Base-by-base conservation (phyloP, 1,284 basidiomycete species). In the Apiotrichum gracile region DNA sequence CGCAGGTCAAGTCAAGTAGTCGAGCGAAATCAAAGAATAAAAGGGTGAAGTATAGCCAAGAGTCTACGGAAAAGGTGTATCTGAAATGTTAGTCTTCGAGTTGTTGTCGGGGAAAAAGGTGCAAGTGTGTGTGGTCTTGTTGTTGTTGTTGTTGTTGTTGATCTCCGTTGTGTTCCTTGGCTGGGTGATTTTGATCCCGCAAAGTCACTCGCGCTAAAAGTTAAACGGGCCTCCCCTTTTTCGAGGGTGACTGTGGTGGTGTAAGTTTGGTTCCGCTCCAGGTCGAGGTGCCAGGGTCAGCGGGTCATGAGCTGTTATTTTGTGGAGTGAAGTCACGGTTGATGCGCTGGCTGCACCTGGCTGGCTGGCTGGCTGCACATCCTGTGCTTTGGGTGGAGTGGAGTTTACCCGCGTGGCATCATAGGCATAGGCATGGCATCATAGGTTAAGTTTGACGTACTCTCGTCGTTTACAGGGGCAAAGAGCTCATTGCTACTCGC, bases 181-280 rank as follows among this genome's bases (percentile, higher is more conserved):
- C 34, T 35, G 34, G 14, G 34, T 35, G 14, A 4, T 9, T 41
- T 42, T 53, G 46, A 14, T 48, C 26, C 41, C 38, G 35, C 47
- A 54, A 60, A 60, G 51, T 54, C 58, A 60, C 25, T 33, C 58
- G 47, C 58, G 58, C 39, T n/a, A 21, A 12, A 38, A 38, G 21
- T 19, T 38, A 38, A 38, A 38, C 9, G 4, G 17, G n/a, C n/a
- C n/a, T 19, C 37, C 34, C n/a, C 34, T 35, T 38, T 21, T 38
- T 21, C 10, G 14, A 14, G 17, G 6, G 35, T n/a, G n/a, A n/a
- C n/a, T 7, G 26, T 19, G 26, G 16, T n/a, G 34, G 34, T 2
- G n/a, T 35, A 21, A 9, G 7, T 38, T 38, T 38, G 37, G 10
- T 21, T 38, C 37, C 27, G 19, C 31, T 10, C 16, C 16, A 10